Evolutionary conservation across 352 stramenopile species (phyloP).

Genomic region (Phytophthora hibernalis): DNA sequence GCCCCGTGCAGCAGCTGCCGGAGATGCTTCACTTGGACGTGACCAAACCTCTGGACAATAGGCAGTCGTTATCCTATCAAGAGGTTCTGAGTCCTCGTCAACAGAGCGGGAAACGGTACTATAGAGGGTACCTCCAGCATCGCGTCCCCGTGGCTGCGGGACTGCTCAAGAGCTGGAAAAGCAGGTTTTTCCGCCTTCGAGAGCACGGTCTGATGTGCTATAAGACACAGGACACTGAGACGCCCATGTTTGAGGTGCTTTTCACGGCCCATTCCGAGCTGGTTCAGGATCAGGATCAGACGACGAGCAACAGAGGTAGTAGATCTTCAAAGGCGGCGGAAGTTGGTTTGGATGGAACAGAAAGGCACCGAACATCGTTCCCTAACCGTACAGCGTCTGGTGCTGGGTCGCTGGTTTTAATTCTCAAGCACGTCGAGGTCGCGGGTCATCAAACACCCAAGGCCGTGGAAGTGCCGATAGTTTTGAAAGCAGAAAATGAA

Average conservation of each 20-base stretch:
- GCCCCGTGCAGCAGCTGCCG: conserved; percentile 39
- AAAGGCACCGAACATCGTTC: conserved; percentile 21
- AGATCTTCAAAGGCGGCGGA: neutral
- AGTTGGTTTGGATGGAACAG: neutral
- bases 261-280: conserved; percentile 61
- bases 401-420: conserved; percentile 43
- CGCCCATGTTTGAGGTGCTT: conserved; percentile 66
- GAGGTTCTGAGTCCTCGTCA: conserved; percentile 61
- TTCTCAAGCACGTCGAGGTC: conserved; percentile 61
- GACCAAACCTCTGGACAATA: conserved; percentile 1
- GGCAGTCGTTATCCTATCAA: conserved; percentile 41
- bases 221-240: conserved; percentile 50
- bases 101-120: conserved; percentile 62
- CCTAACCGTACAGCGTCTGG: conserved; percentile 13
- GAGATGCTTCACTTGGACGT: conserved; percentile 5
- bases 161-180: conserved; percentile 75
- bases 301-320: conserved; percentile 4
- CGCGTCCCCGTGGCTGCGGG: conserved; percentile 60
- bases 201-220: conserved; percentile 77
- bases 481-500: conserved; percentile 59
- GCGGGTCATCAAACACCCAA: conserved; percentile 43
- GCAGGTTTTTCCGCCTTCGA: conserved; percentile 73
- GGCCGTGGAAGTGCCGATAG: conserved; percentile 55
- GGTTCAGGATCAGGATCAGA: conserved; percentile 32
- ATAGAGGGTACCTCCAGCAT: conserved; percentile 65